These are phyloP conservation scores for Onygenales sp. DNA, from an alignment of 2,329 filamentous ascomycete genomes.

Conservation along the genomic window DNA sequence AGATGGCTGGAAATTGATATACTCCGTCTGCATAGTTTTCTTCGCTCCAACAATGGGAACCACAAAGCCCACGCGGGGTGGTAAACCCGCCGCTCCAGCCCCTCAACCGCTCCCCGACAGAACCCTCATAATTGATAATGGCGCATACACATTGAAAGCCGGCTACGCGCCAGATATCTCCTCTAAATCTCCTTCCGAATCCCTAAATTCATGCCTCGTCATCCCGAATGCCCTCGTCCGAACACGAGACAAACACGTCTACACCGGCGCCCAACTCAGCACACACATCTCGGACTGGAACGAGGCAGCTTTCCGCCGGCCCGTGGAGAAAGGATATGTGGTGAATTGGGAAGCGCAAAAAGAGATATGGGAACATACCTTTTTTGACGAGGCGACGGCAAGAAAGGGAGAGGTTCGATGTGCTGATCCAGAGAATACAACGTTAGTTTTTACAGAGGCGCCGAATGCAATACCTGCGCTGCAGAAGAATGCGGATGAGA, in stretches of 20 bases:
- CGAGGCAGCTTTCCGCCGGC: slow-evolving; percentile 75
- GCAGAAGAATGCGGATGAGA: slow-evolving; percentile 87
- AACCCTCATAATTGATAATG: slow-evolving; percentile 89
- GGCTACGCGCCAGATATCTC: slow-evolving; percentile 53
- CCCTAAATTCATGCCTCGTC: slow-evolving; percentile 46
- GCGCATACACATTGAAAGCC: slow-evolving; percentile 83
- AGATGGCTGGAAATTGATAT: neutral
- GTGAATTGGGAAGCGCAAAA: slow-evolving; percentile 96
- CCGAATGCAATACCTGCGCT: slow-evolving; percentile 72
- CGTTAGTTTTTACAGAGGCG: slow-evolving; percentile 74
- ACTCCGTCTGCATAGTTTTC: neutral
- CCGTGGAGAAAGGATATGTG: slow-evolving; percentile 87
- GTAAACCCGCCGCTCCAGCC: slow-evolving; percentile 45
- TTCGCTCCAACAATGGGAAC: slow-evolving; percentile 19
- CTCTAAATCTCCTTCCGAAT: slow-evolving; percentile 21
- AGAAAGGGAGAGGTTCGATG: slow-evolving; percentile 36
- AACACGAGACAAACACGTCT: slow-evolving; percentile 67
- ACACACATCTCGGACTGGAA: slow-evolving; percentile 77
- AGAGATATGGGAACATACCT: slow-evolving; percentile 87
- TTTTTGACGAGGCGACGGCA: slow-evolving; percentile 62
- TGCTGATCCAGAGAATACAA: slow-evolving; percentile 65
- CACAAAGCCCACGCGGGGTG: slow-evolving; percentile 25
- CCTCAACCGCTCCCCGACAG: slow-evolving; percentile 45
- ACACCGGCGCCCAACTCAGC: slow-evolving; percentile 65
- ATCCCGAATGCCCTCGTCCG: slow-evolving; percentile 87